These are phyloP conservation scores for Harrya chromipes DNA, from an alignment of 768 basidiomycete genomes.

Conservation along the genomic window DNA sequence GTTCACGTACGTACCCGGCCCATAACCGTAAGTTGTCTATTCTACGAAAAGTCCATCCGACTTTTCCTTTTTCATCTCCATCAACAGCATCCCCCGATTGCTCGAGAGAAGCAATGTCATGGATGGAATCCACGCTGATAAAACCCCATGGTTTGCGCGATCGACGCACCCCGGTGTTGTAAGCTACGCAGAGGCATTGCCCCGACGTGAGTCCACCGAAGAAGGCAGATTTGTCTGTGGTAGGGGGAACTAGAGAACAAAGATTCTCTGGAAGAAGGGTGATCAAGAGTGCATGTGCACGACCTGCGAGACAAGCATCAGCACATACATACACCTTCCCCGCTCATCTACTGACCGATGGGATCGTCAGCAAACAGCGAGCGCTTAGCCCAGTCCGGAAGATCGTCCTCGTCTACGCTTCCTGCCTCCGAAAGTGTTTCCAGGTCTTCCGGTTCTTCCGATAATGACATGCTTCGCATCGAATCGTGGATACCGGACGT, in stretches of 20 bases:
- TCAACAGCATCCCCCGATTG: slow-evolving; percentile 36
- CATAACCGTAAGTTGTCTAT: slow-evolving; percentile 84
- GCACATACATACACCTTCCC: not conserved
- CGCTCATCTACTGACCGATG: slow-evolving; percentile 46
- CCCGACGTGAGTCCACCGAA: slow-evolving; percentile 66
- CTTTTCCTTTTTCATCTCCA: slow-evolving; percentile 45
- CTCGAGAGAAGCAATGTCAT: slow-evolving; percentile 73
- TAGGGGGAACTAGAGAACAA: slow-evolving; percentile 36
- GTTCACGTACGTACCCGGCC: slow-evolving; percentile 61
- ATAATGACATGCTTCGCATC: slow-evolving; percentile 46
- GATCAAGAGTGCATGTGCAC: slow-evolving; percentile 58
- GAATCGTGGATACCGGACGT: slow-evolving; percentile 52
- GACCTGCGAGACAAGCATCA: slow-evolving; percentile 42
- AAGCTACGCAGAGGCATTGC: slow-evolving; percentile 74
- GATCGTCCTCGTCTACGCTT: slow-evolving; percentile 63
- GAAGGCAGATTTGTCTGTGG: slow-evolving; percentile 37
- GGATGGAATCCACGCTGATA: slow-evolving; percentile 71
- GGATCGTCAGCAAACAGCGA: slow-evolving; percentile 51
- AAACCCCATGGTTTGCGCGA: slow-evolving; percentile 89
- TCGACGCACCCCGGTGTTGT: slow-evolving; percentile 76
- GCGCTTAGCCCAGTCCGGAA: slow-evolving; percentile 77
- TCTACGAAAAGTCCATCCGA: slow-evolving; percentile 80
- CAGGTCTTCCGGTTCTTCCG: slow-evolving; percentile 59
- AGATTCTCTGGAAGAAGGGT: slow-evolving; percentile 59
- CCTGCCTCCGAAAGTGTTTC: slow-evolving; percentile 39